Base-by-base conservation (phyloP, 176 grass and related monocot genomes). In the Oropetium thomaeum region DNA sequence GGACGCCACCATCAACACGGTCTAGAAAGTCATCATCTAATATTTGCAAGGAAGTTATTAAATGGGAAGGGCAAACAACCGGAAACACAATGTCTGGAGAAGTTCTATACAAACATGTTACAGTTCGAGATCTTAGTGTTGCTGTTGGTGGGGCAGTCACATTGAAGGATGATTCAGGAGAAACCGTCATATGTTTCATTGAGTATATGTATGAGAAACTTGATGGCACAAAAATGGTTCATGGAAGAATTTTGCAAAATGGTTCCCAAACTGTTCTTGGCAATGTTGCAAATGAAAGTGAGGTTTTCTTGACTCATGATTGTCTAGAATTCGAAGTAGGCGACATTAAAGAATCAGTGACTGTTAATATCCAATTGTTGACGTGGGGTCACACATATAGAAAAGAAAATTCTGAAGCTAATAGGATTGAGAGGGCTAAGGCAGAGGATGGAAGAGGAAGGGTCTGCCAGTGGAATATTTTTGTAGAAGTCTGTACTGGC, bases 251-350 rank as follows among this genome's bases (percentile, higher is more conserved):
- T 1, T 31, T 99, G 77, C 81, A 86, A 47, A 86, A 85, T 63
- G 96, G 96, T 42, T 86, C 71, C 37, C 73, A 92, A 14, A 99
- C 96, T 26, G 48, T 96, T 79, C 96, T 99, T 53, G 92, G 89
- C 77, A 99, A 99, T 95, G 85, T 92, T 52, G 87, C 96, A 73
- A 89, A 90, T 84, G 92, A 92, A 75, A 96, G 92, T 55, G 96
- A 99, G 49, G 62, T 99, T 45, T 99, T 99, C 80, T 65, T 99
- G 23, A 88, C 85, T n/a, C 84, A 88, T 84, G 89, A 99, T 57
- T 99, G 96, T 83, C 73, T 95, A 68, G 92, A 99, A 62, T 89
- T 96, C 77, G 92, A 96, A 82, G 64, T 99, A 78, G 80, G 47
- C 14, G 89, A 87, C 77, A 63, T 99, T 20, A 99, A 95, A 74